phyloP scores from a whole-genome alignment of 2,329 filamentous ascomycete genomes.

The Penicillium sp. region DNA sequence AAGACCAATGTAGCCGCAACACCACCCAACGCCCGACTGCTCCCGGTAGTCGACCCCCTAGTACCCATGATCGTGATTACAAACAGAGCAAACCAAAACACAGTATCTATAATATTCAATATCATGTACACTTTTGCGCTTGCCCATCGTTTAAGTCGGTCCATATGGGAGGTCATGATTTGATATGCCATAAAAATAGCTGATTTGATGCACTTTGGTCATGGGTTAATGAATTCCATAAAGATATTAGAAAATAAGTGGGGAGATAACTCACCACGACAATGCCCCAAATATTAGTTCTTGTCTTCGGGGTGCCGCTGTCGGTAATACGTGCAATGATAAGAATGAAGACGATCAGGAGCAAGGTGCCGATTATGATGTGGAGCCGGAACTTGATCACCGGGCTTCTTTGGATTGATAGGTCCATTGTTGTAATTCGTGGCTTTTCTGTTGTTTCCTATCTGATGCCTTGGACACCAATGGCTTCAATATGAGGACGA shows the following conservation, averaged over 20 bases:
- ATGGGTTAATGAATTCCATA: not conserved
- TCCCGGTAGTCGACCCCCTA: conserved; percentile 3
- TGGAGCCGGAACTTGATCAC: not conserved
- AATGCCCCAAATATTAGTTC: not conserved
- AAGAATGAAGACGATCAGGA: not conserved
- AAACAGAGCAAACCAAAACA: conserved; percentile 23
- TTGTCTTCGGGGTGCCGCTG: not conserved
- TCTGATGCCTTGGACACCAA: not conserved
- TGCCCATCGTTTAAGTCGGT: conserved; percentile 18
- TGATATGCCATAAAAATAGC: conserved; percentile 21
- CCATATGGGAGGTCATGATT: conserved; percentile 12
- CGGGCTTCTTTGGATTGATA: not conserved
- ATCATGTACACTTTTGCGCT: conserved; percentile 18
- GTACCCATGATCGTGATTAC: conserved; percentile 18
- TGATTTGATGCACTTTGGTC: conserved; percentile 17
- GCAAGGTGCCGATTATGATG: not conserved
- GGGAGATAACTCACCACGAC: not conserved
- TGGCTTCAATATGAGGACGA: not conserved
- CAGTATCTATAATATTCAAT: conserved; percentile 19
- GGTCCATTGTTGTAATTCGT: not conserved
- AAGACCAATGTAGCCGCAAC: conserved; percentile 12
- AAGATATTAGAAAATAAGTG: not conserved
- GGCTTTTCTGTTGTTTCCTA: not conserved
- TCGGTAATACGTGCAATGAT: not conserved
- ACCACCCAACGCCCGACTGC: conserved; percentile 16